Percentiles rank a stretch among this genome's conserved stretches.
These are phyloP conservation scores for Gynostemma pentaphyllum DNA, from an alignment of 306 rosid genomes.

Conservation along the genomic window DNA sequence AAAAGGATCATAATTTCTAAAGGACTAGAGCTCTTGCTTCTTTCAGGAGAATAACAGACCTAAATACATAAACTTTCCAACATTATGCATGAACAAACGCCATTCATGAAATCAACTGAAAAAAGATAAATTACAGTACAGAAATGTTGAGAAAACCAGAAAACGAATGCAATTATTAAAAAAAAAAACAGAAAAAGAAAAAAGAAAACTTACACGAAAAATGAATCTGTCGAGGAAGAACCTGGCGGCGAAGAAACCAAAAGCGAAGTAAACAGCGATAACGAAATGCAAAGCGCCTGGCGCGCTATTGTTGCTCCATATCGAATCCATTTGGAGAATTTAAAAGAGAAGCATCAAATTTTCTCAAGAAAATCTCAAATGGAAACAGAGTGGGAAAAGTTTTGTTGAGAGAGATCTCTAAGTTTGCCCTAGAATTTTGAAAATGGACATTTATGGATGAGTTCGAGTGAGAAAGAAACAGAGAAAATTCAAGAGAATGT, in stretches of 20 bases:
- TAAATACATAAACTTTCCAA: background rate
- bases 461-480: background rate
- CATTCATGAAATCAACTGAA: background rate
- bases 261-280: constrained; percentile 51
- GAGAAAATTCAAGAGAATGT: background rate
- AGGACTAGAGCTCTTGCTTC: background rate
- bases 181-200: background rate
- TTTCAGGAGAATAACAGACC: background rate
- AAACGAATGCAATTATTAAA: background rate
- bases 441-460: background rate
- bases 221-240: constrained; percentile 60
- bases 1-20: background rate
- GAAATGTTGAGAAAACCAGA: background rate
- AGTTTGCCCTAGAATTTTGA: constrained; percentile 17
- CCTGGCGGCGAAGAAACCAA: constrained; percentile 36
- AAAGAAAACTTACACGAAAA: constrained; percentile 50
- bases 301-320: constrained; percentile 26
- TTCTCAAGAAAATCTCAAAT: constrained; percentile 4
- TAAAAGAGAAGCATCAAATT: constrained; percentile 22
- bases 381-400: background rate
- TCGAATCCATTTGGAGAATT: constrained; percentile 37
- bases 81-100: background rate
- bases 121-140: background rate
- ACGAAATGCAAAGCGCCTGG: constrained; percentile 45
- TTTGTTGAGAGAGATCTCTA: constrained; percentile 15